Evolutionary conservation across 495 filamentous ascomycete genomes (phyloP).

Genomic region (Penicillium paradoxum): DNA sequence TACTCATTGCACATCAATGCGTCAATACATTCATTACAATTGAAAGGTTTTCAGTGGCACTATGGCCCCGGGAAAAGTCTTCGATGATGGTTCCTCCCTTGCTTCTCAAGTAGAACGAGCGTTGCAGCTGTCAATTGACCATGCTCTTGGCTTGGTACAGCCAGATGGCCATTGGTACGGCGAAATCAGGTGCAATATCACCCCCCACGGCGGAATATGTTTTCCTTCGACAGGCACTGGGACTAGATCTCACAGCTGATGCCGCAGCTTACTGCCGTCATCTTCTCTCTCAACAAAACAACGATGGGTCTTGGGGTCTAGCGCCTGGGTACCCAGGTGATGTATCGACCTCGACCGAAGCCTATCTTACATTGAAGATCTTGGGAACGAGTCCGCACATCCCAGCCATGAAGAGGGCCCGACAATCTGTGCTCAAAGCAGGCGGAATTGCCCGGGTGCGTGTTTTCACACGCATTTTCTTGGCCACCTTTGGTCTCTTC

Average conservation of each 20-base stretch:
- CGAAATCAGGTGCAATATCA: conserved; percentile 29
- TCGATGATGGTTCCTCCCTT: neutral
- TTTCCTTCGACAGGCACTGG: conserved; percentile 27
- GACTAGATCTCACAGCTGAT: conserved; percentile 17
- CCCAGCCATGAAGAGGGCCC: conserved; percentile 25
- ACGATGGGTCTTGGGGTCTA: conserved; percentile 39
- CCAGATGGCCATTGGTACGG: conserved; percentile 39
- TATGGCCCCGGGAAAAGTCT: neutral
- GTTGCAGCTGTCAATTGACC: conserved; percentile 1
- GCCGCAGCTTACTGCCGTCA: conserved; percentile 4
- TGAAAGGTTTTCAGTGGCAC: neutral
- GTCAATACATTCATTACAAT: neutral
- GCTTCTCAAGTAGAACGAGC: conserved; percentile 1
- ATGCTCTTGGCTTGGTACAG: neutral
- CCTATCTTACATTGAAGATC: conserved; percentile 40
- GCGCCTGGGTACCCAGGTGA: conserved; percentile 34
- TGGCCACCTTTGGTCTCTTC: conserved; percentile 41
- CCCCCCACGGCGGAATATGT: conserved; percentile 36
- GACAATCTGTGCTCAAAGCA: conserved; percentile 20
- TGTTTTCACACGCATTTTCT: conserved; percentile 32
- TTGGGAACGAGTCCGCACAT: conserved; percentile 18
- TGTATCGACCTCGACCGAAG: conserved; percentile 33
- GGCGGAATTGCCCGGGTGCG: conserved; percentile 39
- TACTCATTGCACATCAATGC: neutral
- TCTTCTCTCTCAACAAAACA: conserved; percentile 26